Evolutionary conservation across 192 early-diverging fungal genomes (phyloP).

Genomic region (Coemansia umbellata): DNA sequence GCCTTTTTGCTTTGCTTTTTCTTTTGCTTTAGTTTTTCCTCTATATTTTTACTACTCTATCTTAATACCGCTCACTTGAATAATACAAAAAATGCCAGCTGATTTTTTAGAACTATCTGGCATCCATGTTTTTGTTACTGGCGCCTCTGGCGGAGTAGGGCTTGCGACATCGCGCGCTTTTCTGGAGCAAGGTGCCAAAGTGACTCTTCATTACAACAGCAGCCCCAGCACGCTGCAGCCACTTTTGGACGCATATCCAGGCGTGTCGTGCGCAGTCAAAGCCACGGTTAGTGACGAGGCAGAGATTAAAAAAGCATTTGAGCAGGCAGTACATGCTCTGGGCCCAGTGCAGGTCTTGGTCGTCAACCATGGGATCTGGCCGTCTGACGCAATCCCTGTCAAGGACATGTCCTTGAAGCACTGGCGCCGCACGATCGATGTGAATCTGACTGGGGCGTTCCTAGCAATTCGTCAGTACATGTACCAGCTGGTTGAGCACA

Average conservation of each 20-base stretch:
- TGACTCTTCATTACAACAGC: slow-evolving; percentile 55
- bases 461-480: slow-evolving; percentile 37
- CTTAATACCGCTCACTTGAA: not conserved
- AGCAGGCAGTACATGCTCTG: slow-evolving; percentile 6
- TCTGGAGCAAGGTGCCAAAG: slow-evolving; percentile 49
- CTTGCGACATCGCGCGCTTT: slow-evolving; percentile 43
- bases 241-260: slow-evolving; percentile 30
- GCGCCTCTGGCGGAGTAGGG: slow-evolving; percentile 58
- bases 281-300: slow-evolving; percentile 46
- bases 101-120: slow-evolving; percentile 31
- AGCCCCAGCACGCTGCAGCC: slow-evolving; percentile 13
- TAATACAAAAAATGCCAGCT: no score
- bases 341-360: slow-evolving; percentile 52
- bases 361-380: slow-evolving; percentile 60
- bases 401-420: slow-evolving; percentile 55
- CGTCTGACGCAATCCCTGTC: slow-evolving; percentile 39
- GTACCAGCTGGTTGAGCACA: slow-evolving; percentile 19
- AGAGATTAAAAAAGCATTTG: slow-evolving; percentile 24
- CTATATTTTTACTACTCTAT: not conserved
- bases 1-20: not conserved
- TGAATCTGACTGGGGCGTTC: slow-evolving; percentile 59
- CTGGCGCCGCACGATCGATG: slow-evolving; percentile 49
- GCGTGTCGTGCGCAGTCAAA: slow-evolving; percentile 8
- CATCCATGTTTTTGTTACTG: slow-evolving; percentile 55
- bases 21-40: no score